A percentile compares a stretch with the other conserved stretches of the same genome.
phyloP scores from a whole-genome alignment of 2,329 filamentous ascomycete species.

The Bisporella sp. region DNA sequence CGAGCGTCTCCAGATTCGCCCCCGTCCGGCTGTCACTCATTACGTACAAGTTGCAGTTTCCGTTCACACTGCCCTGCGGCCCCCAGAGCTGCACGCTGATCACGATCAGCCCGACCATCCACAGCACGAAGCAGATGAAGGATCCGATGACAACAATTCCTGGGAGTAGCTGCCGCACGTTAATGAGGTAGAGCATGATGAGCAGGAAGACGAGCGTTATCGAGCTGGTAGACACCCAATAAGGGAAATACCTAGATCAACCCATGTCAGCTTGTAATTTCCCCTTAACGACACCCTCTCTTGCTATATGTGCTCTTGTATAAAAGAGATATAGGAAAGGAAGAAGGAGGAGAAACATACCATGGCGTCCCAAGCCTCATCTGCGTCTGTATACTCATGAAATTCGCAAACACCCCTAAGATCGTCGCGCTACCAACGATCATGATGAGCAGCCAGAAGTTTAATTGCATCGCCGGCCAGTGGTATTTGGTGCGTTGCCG shows the following conservation, averaged over 20 bases:
- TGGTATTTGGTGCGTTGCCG: slow-evolving; percentile 41
- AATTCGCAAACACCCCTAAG: slow-evolving; percentile 54
- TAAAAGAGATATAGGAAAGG: not conserved
- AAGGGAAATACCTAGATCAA: slow-evolving; percentile 56
- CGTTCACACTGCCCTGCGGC: slow-evolving; percentile 48
- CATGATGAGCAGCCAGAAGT: slow-evolving; percentile 62
- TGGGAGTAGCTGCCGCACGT: slow-evolving; percentile 51
- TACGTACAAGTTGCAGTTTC: slow-evolving; percentile 52
- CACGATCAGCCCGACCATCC: slow-evolving; percentile 58
- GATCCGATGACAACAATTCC: slow-evolving; percentile 60
- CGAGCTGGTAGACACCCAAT: slow-evolving; percentile 51
- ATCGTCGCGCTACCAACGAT: slow-evolving; percentile 50
- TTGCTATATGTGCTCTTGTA: too few relatives aligned
- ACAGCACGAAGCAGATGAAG: slow-evolving; percentile 61
- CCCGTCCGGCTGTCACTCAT: slow-evolving; percentile 44
- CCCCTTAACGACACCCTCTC: too few relatives aligned
- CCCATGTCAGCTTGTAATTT: not conserved
- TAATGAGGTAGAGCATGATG: slow-evolving; percentile 56
- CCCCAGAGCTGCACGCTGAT: slow-evolving; percentile 58
- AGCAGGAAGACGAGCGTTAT: slow-evolving; percentile 62
- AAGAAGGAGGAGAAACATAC: slow-evolving; percentile 32
- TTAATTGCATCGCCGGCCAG: slow-evolving; percentile 62
- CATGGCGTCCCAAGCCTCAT: slow-evolving; percentile 51
- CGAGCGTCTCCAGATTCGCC: slow-evolving; percentile 46
- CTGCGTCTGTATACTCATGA: slow-evolving; percentile 51